Conservation (phyloP, 1,139 yeast species). For the Geotrichum citri-aurantii region DNA sequence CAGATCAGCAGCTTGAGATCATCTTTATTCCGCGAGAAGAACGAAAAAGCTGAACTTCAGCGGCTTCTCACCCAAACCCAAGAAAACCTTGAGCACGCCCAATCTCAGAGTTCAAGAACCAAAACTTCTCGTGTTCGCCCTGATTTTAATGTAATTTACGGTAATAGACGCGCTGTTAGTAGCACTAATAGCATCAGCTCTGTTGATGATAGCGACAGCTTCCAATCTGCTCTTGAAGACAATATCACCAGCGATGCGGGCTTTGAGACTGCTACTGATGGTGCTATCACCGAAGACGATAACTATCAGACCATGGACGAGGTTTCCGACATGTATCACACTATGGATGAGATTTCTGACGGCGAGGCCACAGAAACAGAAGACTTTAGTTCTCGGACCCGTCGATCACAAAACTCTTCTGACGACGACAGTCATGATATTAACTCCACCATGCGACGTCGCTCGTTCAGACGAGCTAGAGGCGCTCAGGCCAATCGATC, state of each 20-base stretch:
- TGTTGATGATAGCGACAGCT: constrained; percentile 26
- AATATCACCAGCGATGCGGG: constrained; percentile 7
- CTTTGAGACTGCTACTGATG: constrained; percentile 33
- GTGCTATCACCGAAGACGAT: constrained; percentile 34
- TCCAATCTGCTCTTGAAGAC: constrained; percentile 28
- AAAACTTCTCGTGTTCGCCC: neutral
- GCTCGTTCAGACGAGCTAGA: constrained; percentile 1
- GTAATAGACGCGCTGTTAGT: neutral
- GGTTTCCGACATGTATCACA: constrained; percentile 9
- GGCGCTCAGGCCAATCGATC: neutral
- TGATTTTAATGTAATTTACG: neutral
- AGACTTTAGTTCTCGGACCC: constrained; percentile 1
- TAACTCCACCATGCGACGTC: neutral
- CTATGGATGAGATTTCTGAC: constrained; percentile 28
- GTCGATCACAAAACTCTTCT: neutral
- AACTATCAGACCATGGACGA: constrained; percentile 33
- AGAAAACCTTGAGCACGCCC: constrained; percentile 22
- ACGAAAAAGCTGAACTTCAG: constrained; percentile 35
- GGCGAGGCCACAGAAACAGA: constrained; percentile 41
- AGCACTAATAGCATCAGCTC: constrained; percentile 6
- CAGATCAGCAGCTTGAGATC: constrained; percentile 29
- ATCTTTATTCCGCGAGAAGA: constrained; percentile 32
- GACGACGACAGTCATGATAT: neutral
- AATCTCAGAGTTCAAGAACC: neutral
- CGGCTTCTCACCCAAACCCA: constrained; percentile 28